Evolutionary conservation across 768 basidiomycete genomes (phyloP), one percentile per base, ranked within the genome.

Genomic region (Amanita fuliginea): DNA sequence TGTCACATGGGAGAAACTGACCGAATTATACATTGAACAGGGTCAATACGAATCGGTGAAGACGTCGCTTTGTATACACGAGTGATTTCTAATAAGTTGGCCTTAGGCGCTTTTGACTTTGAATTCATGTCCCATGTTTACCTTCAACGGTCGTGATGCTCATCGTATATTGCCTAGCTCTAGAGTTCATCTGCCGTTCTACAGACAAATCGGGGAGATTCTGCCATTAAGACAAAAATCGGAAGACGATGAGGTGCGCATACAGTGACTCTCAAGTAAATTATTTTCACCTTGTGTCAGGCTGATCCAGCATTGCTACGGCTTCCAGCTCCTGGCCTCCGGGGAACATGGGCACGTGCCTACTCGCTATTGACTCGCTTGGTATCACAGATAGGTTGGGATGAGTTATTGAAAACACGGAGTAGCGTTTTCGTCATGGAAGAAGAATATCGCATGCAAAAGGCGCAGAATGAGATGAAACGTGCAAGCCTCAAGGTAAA

Each of bases 111-210:
- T 98, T 11, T 72, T 97, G 36, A 96, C 95, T 1, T 78, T 97
- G 43, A 97, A 97, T 62, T 97, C 94, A n/a, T 97, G 96, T 68
- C 94, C 95, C 2, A 98, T 99, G 96, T 99, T 99, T 68, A 98
- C 96, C 6, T 98, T 88, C 69, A 96, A 96, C 60, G 95, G 96
- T 39, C 82, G 94, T 18, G 96, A 99, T 63, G 73, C 83, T 2
- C 96, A 99, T 62, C 79, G 93, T 3, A 80, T 77, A 62, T 79
- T 97, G 8, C 72, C 85, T 1, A 81, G 93, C 14, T 71, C 83
- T 1, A 80, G 83, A 52, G 76, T 93, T 5, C 90, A 94, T 63
- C 72, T 96, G 0, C 96, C 96, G 1, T 79, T 87, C 61, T 86
- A 85, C 54, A 77, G 83, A 48, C 78, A 84, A 40, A 92, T 98